phyloP scores from a whole-genome alignment of 1,284 basidiomycete genomes.

The Serendipita sp. region DNA sequence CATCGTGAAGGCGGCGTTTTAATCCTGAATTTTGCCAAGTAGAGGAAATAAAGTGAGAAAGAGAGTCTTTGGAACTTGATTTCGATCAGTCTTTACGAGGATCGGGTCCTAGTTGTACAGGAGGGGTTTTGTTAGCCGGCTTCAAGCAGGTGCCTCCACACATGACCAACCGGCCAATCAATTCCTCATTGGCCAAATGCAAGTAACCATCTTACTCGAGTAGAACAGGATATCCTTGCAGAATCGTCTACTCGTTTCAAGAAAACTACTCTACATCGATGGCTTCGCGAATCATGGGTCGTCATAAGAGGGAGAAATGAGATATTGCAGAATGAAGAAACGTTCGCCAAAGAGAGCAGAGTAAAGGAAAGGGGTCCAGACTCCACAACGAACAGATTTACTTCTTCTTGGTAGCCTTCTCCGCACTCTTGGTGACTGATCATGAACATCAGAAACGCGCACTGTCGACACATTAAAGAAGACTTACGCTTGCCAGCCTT shows the following conservation, averaged over 20 bases:
- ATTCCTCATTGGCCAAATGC: not conserved
- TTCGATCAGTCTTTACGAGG: not conserved
- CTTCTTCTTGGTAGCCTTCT: conserved; percentile 94
- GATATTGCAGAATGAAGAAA: not conserved
- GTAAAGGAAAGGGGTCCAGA: conserved; percentile 29
- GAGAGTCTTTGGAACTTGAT: not conserved
- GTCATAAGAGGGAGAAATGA: not conserved
- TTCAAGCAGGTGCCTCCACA: not conserved
- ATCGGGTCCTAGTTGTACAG: not conserved
- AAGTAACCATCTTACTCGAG: not conserved
- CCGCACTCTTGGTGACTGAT: conserved; percentile 84
- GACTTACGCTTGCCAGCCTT: conserved; percentile 64
- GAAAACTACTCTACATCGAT: conserved; percentile 6
- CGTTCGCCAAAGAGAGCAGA: conserved; percentile 18
- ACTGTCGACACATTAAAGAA: conserved; percentile 7
- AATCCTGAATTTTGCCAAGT: not conserved
- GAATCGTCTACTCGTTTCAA: conserved; percentile 7
- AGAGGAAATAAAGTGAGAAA: not conserved
- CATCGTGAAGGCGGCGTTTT: conserved; percentile 28
- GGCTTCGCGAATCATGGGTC: not conserved
- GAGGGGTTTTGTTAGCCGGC: not conserved
- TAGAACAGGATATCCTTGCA: not conserved
- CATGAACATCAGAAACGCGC: conserved; percentile 11
- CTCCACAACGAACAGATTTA: conserved; percentile 37
- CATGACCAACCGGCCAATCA: not conserved